These are phyloP conservation scores for Kodamaea hsintzibuensis DNA, from an alignment of 805 yeast species.

Conservation along the genomic window DNA sequence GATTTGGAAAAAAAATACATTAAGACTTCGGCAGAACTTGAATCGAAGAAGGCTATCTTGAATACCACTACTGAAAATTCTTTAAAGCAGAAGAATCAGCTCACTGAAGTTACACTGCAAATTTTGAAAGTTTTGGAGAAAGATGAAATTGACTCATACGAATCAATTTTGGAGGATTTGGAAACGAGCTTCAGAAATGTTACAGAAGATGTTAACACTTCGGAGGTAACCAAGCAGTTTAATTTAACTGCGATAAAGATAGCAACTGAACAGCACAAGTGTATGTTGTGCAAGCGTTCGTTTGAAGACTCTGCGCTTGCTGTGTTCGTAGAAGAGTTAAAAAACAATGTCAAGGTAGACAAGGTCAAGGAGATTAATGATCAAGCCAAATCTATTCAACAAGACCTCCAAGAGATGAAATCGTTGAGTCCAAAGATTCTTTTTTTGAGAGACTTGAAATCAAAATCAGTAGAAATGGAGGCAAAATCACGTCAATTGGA, in stretches of 20 bases:
- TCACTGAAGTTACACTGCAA: conserved; percentile 6
- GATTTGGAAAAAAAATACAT: neutral
- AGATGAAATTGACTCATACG: conserved; percentile 51
- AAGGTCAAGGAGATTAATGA: conserved; percentile 28
- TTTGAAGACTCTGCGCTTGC: conserved; percentile 48
- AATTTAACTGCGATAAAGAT: conserved; percentile 66
- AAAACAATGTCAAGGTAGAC: conserved; percentile 29
- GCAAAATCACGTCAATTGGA: conserved; percentile 1
- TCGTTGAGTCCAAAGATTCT: conserved; percentile 30
- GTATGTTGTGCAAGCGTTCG: conserved; percentile 71
- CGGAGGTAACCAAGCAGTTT: conserved; percentile 67
- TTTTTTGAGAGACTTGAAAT: conserved; percentile 23
- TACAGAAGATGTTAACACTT: conserved; percentile 64
- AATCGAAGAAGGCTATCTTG: conserved; percentile 3
- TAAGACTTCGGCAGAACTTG: conserved; percentile 5
- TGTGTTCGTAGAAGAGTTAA: conserved; percentile 28
- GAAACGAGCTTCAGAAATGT: conserved; percentile 65
- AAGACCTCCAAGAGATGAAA: conserved; percentile 32
- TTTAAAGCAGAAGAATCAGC: conserved; percentile 7
- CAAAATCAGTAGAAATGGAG: conserved; percentile 15
- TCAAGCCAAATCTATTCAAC: conserved; percentile 30
- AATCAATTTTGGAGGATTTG: conserved; percentile 49
- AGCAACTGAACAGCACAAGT: conserved; percentile 58
- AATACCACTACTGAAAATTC: conserved; percentile 1
- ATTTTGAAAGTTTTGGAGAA: conserved; percentile 30